Evolutionary conservation across 306 rosid genomes (phyloP).

Genomic region (Cucurbita pepo): DNA sequence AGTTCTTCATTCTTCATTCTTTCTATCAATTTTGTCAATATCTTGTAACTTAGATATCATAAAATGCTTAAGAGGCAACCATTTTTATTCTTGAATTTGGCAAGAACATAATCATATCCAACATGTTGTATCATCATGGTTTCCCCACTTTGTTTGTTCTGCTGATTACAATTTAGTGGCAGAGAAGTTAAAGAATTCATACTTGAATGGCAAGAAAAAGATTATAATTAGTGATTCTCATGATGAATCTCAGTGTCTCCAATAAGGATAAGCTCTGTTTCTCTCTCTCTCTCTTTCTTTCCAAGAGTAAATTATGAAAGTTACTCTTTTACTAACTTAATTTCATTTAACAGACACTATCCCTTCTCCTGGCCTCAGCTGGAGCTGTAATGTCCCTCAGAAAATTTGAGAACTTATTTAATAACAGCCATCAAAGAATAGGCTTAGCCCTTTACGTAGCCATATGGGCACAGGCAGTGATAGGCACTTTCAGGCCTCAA

Average conservation of each 20-base stretch:
- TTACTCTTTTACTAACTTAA: background rate
- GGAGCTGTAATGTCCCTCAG: constrained; percentile 73
- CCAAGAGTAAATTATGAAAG: background rate
- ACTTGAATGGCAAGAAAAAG: constrained; percentile 4
- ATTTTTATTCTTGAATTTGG: background rate
- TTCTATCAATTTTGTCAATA: background rate
- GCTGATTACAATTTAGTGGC: background rate
- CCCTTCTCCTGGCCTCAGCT: constrained; percentile 56
- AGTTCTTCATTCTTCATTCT: background rate
- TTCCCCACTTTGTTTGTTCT: background rate
- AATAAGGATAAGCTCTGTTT: background rate
- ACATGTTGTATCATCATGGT: background rate
- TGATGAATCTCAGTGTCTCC: background rate
- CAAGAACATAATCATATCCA: constrained; percentile 8
- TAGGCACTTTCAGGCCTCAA: constrained; percentile 83
- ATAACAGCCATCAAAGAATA: constrained; percentile 75
- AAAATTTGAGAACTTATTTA: constrained; percentile 81
- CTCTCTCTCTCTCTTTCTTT: background rate
- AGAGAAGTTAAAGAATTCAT: background rate
- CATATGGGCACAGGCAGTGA: constrained; percentile 45
- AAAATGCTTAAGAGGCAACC: background rate
- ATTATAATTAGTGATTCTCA: background rate
- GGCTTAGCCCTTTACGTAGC: constrained; percentile 79
- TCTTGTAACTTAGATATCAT: background rate
- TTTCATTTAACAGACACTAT: constrained; percentile 30